Base-by-base conservation (phyloP, 2,329 filamentous ascomycete genomes). In the Fusarium sp. region DNA sequence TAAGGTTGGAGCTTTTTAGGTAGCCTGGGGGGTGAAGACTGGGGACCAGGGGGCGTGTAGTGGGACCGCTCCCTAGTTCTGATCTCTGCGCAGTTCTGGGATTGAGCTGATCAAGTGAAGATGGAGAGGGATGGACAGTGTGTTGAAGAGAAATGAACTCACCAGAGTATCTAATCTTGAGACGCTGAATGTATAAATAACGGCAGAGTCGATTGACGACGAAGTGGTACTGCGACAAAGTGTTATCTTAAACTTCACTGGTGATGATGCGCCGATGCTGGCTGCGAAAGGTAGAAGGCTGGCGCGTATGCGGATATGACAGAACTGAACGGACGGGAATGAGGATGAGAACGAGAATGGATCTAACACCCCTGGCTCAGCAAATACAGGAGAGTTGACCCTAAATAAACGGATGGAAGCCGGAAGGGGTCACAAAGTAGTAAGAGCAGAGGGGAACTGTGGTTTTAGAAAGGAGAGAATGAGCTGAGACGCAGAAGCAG, bases 31-130 rank as follows among this genome's bases (percentile, higher is more conserved):
- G 47, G 57, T 60, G 69, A 69, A 50, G 31, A 15, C 11, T 3
- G 29, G 23, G 4, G 63, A 54, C 36, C 29, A 63, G 61, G 68
- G 70, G 36, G 67, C 48, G 69, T 51, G 37, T 61, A 48, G 41
- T 52, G 58, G 53, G 35, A 41, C 27, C n/a, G n/a, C 20, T 25
- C 14, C 18, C 4, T 14, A 11, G 29, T 10, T 31, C 10, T 31
- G 29, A 31, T 31, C 29, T 31, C 29, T 33, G 29, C 21, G 36
- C 20, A 51, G 35, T 33, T 41, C 49, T 47, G 21, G 55, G 52
- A 54, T 39, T 52, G 54, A 61, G 55, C 39, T 54, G 47, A 62
- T 53, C 45, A 27, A 31, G 45, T 42, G 39, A 45, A 39, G 45
- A 39, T 35, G 15, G 43, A 23, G 46, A 29, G 36, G 45, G 41